A percentile compares a stretch with the other conserved stretches of the same genome.
phyloP scores from a whole-genome alignment of 1,139 yeast genomes.

The Keqinozyma sinolaborantium region DNA sequence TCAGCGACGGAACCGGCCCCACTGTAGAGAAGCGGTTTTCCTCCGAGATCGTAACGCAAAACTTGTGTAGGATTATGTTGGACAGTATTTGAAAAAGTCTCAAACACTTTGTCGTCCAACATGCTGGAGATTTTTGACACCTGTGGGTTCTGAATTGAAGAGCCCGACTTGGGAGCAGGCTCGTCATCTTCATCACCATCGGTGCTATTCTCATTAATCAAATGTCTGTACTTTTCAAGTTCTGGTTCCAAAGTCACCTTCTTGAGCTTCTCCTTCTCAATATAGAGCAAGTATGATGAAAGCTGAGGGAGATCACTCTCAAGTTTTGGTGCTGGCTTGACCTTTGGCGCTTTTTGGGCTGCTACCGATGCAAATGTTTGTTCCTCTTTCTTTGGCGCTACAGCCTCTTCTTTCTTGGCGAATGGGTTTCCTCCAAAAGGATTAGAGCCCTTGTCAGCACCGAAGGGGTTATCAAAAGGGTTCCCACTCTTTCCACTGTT shows the following conservation, averaged over 20 bases:
- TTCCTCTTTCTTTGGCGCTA: constrained; percentile 4
- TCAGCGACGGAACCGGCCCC: constrained; percentile 55
- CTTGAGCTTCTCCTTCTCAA: constrained; percentile 61
- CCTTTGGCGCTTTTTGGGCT: constrained; percentile 12
- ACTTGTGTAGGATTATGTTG: constrained; percentile 85
- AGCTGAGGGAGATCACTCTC: constrained; percentile 36
- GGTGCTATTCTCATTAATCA: constrained; percentile 40
- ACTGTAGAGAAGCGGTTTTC: constrained; percentile 70
- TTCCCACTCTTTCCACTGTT: constrained; percentile 10
- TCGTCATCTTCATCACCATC: constrained; percentile 29
- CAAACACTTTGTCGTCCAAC: constrained; percentile 75
- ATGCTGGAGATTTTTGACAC: constrained; percentile 44
- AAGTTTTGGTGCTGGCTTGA: constrained; percentile 2
- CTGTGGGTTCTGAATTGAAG: constrained; percentile 27
- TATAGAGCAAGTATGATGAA: constrained; percentile 64
- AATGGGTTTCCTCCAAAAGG: constrained; percentile 32
- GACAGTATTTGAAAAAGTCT: constrained; percentile 68
- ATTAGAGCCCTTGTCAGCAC: constrained; percentile 11
- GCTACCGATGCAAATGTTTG: constrained; percentile 25
- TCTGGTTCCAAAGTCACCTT: constrained; percentile 33
- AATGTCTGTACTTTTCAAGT: constrained; percentile 42
- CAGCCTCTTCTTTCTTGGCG: constrained; percentile 6
- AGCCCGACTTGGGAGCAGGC: constrained; percentile 2
- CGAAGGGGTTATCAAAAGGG: constrained; percentile 30
- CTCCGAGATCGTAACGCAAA: constrained; percentile 74